Percentiles rank a stretch among this genome's conserved stretches.
Evolutionary conservation across 2,329 filamentous ascomycete genomes (phyloP).

Genomic region (Gyromitra esculenta): DNA sequence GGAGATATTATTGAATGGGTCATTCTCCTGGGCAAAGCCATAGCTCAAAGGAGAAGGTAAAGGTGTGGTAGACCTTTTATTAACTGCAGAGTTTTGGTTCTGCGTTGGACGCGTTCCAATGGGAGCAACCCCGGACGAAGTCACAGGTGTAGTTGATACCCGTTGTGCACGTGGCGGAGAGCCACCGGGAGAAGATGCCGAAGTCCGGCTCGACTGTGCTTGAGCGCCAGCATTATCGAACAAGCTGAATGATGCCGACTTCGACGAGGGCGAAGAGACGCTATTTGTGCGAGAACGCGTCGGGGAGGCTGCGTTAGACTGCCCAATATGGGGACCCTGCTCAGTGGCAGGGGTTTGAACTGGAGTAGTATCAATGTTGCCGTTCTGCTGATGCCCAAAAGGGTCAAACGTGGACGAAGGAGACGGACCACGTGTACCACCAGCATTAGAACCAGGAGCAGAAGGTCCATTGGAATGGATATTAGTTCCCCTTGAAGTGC

Average conservation of each 20-base stretch:
- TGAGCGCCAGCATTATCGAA: slow-evolving; percentile 69
- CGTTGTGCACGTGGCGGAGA: slow-evolving; percentile 78
- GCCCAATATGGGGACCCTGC: slow-evolving; percentile 46
- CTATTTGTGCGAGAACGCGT: slow-evolving; percentile 79
- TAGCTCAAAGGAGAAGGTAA: slow-evolving; percentile 87
- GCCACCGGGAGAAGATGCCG: slow-evolving; percentile 83
- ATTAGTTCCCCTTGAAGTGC: slow-evolving; percentile 44
- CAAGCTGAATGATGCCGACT: slow-evolving; percentile 69
- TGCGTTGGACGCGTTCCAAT: slow-evolving; percentile 84
- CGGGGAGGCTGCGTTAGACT: slow-evolving; percentile 56
- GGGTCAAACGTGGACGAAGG: slow-evolving; percentile 57
- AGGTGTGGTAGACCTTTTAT: slow-evolving; percentile 81
- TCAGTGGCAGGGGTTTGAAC: slow-evolving; percentile 55
- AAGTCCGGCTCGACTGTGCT: slow-evolving; percentile 76
- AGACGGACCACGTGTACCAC: slow-evolving; percentile 58
- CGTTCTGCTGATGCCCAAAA: slow-evolving; percentile 56
- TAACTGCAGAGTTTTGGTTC: slow-evolving; percentile 70
- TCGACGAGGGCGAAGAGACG: slow-evolving; percentile 82
- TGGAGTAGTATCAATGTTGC: slow-evolving; percentile 55
- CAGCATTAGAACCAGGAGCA: slow-evolving; percentile 59
- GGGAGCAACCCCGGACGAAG: slow-evolving; percentile 78
- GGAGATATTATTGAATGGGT: slow-evolving; percentile 65
- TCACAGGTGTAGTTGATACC: slow-evolving; percentile 67
- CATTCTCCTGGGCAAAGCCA: slow-evolving; percentile 69
- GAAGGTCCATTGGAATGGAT: slow-evolving; percentile 54